A percentile compares a stretch with the other conserved stretches of the same genome.
phyloP scores from a whole-genome alignment of 768 basidiomycete genomes.

The Leccinum variicolor region DNA sequence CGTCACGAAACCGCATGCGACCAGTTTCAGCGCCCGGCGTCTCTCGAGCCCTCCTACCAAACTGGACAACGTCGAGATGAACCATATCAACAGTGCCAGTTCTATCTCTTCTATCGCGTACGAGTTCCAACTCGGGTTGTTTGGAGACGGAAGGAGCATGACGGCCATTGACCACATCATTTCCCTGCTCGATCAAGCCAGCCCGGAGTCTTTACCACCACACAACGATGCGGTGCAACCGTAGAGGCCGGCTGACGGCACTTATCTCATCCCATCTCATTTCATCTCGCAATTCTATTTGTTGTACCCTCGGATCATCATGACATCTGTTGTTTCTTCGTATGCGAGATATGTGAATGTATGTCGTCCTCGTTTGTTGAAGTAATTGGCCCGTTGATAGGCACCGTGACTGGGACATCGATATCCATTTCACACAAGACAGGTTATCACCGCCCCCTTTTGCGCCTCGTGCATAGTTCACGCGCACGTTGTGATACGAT shows the following conservation, averaged over 20 bases:
- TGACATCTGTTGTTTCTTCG: neutral
- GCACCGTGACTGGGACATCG: neutral
- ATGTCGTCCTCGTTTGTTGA: slow-evolving; percentile 5
- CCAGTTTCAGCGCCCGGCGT: neutral
- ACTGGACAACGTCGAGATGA: slow-evolving; percentile 8
- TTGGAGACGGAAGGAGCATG: slow-evolving; percentile 24
- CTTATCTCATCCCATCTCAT: neutral
- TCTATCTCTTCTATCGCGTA: slow-evolving; percentile 29
- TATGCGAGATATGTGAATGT: neutral
- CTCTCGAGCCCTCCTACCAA: slow-evolving; percentile 19
- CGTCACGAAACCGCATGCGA: neutral
- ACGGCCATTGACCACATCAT: slow-evolving; percentile 25
- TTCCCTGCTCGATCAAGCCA: slow-evolving; percentile 28
- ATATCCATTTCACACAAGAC: neutral
- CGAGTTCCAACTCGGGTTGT: slow-evolving; percentile 21
- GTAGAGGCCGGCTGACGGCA: slow-evolving; percentile 8
- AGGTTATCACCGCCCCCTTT: neutral
- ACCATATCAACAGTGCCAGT: slow-evolving; percentile 14
- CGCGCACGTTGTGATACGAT: neutral
- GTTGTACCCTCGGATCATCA: neutral
- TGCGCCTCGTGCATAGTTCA: neutral
- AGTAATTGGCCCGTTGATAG: neutral
- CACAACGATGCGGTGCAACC: neutral
- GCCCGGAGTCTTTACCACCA: slow-evolving; percentile 7
- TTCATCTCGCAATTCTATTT: neutral